phyloP scores from a whole-genome alignment of 2,329 filamentous ascomycete species.

The Colletotrichum simmondsii region DNA sequence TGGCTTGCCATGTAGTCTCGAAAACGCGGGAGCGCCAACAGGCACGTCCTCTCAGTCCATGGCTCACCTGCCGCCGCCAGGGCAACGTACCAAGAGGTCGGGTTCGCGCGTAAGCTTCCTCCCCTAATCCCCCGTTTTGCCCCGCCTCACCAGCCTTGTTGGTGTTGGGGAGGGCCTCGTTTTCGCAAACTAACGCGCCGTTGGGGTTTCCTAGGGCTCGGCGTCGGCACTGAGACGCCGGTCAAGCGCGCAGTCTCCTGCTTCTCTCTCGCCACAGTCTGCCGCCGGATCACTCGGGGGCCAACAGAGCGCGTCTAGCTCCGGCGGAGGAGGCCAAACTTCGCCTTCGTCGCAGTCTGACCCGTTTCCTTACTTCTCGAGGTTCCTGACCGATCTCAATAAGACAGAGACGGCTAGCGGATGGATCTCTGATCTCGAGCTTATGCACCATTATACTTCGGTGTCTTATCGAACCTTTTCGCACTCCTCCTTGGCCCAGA shows the following conservation, averaged over 20 bases:
- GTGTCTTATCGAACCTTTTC: conserved; percentile 41
- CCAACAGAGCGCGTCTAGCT: conserved; percentile 8
- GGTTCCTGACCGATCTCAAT: conserved; percentile 38
- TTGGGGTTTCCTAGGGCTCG: conserved; percentile 12
- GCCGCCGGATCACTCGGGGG: conserved; percentile 22
- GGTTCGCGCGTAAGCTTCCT: conserved; percentile 17
- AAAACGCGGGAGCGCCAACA: conserved; percentile 16
- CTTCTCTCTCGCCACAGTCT: conserved; percentile 26
- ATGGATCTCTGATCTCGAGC: conserved; percentile 49
- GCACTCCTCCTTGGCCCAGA: conserved; percentile 38
- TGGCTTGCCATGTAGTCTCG: conserved; percentile 45
- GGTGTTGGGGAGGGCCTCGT: not conserved
- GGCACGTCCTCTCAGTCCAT: conserved; percentile 5
- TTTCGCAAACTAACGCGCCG: conserved; percentile 21
- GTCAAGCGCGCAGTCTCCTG: conserved; percentile 27
- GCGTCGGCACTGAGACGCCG: conserved; percentile 11
- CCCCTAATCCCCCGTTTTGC: not conserved
- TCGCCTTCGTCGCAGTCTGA: conserved; percentile 23
- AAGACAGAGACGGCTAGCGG: conserved; percentile 36
- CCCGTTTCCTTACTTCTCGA: conserved; percentile 39
- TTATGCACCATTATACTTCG: conserved; percentile 49
- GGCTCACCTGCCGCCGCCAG: not conserved
- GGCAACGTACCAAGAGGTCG: conserved; percentile 13
- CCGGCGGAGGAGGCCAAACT: conserved; percentile 1
- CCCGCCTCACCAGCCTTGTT: not conserved